Evolutionary conservation across 371 early-diverging fungal genomes (phyloP).

Genomic region (Mucor velutinosus): DNA sequence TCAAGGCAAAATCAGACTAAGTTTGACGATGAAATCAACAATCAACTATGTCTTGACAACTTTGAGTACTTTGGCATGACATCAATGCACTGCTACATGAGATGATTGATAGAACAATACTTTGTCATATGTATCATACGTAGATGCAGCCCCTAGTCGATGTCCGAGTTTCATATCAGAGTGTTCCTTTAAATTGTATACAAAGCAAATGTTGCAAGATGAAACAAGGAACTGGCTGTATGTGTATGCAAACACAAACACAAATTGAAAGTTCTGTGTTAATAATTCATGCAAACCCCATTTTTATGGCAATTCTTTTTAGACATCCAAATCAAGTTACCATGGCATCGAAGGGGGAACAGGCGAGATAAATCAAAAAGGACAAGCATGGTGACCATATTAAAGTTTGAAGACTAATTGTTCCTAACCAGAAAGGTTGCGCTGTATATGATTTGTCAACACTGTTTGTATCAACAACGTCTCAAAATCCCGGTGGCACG

Average conservation of each 20-base stretch:
- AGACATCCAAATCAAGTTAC: background rate
- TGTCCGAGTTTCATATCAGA: background rate
- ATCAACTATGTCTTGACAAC: background rate
- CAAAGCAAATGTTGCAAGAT: background rate
- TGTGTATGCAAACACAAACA: background rate
- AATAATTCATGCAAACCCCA: background rate
- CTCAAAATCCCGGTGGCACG: background rate
- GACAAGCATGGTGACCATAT: background rate
- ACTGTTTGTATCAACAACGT: background rate
- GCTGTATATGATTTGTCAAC: background rate
- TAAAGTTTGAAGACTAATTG: background rate
- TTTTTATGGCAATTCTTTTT: background rate
- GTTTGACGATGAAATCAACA: background rate
- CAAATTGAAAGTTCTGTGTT: background rate
- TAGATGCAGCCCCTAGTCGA: background rate
- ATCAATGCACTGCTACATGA: background rate
- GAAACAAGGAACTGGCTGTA: background rate
- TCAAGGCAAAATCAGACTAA: background rate
- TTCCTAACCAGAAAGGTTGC: background rate
- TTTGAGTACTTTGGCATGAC: background rate
- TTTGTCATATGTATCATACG: background rate
- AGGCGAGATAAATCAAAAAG: background rate
- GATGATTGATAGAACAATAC: background rate
- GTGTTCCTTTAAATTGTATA: background rate
- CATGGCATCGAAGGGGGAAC: background rate